Conservation (phyloP, 352 stramenopile genomes). For the Phytophthora agathidicida region DNA sequence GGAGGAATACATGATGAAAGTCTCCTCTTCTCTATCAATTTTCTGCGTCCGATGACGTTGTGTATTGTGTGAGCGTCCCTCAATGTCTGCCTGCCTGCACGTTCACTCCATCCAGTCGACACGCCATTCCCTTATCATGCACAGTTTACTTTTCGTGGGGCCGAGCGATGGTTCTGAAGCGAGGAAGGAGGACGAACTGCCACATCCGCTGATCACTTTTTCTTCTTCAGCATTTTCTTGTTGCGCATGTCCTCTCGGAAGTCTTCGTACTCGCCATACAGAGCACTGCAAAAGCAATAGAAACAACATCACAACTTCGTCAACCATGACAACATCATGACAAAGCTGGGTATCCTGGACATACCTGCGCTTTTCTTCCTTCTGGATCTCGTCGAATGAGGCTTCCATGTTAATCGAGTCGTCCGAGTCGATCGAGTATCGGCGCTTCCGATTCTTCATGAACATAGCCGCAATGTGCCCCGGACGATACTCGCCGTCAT, state of each 20-base stretch:
- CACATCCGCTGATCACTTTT: constrained; percentile 37
- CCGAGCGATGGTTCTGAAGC: background rate
- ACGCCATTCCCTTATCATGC: constrained; percentile 9
- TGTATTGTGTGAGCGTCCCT: constrained; percentile 15
- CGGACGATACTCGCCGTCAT: constrained; percentile 76
- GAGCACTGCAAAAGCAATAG: constrained; percentile 44
- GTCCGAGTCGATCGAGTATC: constrained; percentile 79
- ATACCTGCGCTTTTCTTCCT: constrained; percentile 86
- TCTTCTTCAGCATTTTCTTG: constrained; percentile 83
- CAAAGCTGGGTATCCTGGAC: background rate
- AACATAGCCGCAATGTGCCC: constrained; percentile 85
- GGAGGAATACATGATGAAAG: no score
- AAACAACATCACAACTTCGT: constrained; percentile 1
- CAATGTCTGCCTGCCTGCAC: constrained; percentile 1
- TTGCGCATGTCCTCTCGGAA: constrained; percentile 85
- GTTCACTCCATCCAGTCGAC: background rate
- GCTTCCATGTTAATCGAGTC: constrained; percentile 90
- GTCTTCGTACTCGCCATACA: constrained; percentile 86
- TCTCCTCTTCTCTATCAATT: background rate
- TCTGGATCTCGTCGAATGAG: constrained; percentile 84
- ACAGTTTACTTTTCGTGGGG: constrained; percentile 11
- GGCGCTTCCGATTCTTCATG: constrained; percentile 70
- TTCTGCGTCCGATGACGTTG: constrained; percentile 2
- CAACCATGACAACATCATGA: background rate
- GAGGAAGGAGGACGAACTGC: background rate